Evolutionary conservation across 768 basidiomycete species (phyloP), one percentile per base, ranked within the genome.

Genomic region (Russula earlei): DNA sequence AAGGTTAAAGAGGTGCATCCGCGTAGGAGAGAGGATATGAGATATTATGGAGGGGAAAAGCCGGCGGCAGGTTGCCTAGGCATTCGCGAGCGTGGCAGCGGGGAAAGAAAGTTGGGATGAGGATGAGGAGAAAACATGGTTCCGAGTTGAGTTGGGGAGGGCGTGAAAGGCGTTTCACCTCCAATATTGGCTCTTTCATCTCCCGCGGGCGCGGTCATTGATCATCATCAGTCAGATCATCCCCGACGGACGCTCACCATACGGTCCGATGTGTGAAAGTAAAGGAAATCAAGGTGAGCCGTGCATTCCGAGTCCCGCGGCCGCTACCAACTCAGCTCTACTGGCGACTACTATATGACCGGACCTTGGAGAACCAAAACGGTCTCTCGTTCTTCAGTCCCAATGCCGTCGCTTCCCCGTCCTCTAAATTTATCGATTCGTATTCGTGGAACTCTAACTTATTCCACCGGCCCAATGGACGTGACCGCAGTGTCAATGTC

Each of bases 281-380:
- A 7, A 41, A 43, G 36, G 24, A 12, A 55, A 34, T 27, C 9
- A 49, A 49, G 25, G 31, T 8, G 36, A 38, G n/a, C 12, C n/a
- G 29, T 50, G 31, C 24, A 44, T 44, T 38, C 36, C 55, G 49
- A 24, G 12, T 22, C 45, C 29, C 55, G 55, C 50, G 49, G 55
- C 27, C 42, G 31, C 27, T 36, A 24, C 14, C 40, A 49, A 25
- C 46, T 20, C 19, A 65, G 56, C 29, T 6, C 40, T 56, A 60
- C 55, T 57, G 55, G 34, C 42, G 45, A 20, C 31, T 49, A 19
- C 60, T 47, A 66, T 83, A 90, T 40, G 85, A 91, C 66, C 77
- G 77, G 62, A 92, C 89, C 69, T 87, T 92, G 40, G 91, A 93
- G 70, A 96, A 96, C 84, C 87, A 93, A 68, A 90, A 95, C n/a